Evolutionary conservation across 768 basidiomycete species (phyloP).

Genomic region (Phaffia australis): DNA sequence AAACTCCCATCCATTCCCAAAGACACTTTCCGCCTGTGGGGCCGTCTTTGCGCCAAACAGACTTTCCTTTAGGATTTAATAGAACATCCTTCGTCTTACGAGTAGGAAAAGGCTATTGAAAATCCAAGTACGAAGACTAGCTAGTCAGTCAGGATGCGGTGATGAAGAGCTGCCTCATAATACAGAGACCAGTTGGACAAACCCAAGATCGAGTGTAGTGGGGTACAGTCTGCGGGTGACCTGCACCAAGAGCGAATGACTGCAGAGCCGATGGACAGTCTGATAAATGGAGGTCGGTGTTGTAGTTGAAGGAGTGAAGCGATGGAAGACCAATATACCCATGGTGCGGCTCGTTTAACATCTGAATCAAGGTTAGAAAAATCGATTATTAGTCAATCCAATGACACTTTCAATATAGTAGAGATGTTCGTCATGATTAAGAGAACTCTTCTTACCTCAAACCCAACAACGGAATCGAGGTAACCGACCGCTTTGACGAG

Average conservation of each 20-base stretch:
- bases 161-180: too few relatives aligned
- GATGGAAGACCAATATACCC: constrained; percentile 79
- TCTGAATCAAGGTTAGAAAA: constrained; percentile 41
- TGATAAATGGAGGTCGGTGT: constrained; percentile 77
- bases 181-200: too few relatives aligned
- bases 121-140: too few relatives aligned
- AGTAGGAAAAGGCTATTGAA: too few relatives aligned
- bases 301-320: constrained; percentile 80
- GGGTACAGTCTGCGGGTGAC: constrained; percentile 66
- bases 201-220: constrained; percentile 80
- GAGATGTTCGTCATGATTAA: too few relatives aligned
- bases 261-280: constrained; percentile 65
- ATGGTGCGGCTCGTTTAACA: constrained; percentile 89
- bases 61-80: constrained; percentile 47
- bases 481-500: constrained; percentile 60
- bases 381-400: background rate
- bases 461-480: constrained; percentile 71
- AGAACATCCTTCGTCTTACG: constrained; percentile 49
- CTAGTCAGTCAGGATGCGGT: too few relatives aligned
- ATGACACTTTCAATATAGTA: background rate
- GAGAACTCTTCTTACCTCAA: constrained; percentile 69
- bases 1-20: constrained; percentile 88
- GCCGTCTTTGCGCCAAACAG: constrained; percentile 58
- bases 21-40: constrained; percentile 56
- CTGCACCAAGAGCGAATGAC: constrained; percentile 85